Conservation (phyloP, 1,139 yeast genomes). For the Pneumocystis oryctolagi region DNA sequence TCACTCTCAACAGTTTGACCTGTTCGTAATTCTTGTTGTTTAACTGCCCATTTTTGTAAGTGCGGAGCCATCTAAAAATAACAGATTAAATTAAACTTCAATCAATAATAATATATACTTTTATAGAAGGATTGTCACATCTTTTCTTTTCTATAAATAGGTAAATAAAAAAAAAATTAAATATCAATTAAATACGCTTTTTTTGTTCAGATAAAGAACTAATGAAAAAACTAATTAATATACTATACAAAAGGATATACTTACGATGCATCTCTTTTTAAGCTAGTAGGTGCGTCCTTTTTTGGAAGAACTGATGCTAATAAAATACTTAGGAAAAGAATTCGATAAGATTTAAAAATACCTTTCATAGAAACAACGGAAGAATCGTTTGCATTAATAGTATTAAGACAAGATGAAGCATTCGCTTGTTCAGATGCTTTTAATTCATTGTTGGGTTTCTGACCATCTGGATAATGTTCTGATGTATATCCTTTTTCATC, state of each 20-base stretch:
- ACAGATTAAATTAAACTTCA: not conserved
- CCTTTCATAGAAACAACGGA: constrained; percentile 2
- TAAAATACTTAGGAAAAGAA: not conserved
- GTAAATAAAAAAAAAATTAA: not conserved
- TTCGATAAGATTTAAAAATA: not conserved
- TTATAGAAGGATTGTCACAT: not conserved
- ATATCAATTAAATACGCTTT: not conserved
- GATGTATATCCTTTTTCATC: constrained; percentile 12
- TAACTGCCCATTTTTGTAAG: constrained; percentile 9
- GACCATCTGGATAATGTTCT: constrained; percentile 8
- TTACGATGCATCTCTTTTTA: not conserved
- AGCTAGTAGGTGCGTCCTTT: not conserved
- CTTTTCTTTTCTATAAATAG: constrained; percentile 5
- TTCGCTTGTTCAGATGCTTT: not conserved
- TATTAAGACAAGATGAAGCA: not conserved
- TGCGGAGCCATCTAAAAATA: not conserved
- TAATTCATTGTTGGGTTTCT: constrained; percentile 3
- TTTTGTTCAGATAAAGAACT: not conserved
- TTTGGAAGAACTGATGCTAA: not conserved
- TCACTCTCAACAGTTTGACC: constrained; percentile 1
- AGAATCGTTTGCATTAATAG: not conserved
- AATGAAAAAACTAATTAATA: not conserved
- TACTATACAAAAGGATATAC: not conserved
- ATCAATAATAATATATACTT: not conserved
- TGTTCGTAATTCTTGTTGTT: constrained; percentile 9